Percentiles rank a stretch among this genome's conserved stretches.
Evolutionary conservation across 2,329 filamentous ascomycete genomes (phyloP).

Genomic region (Ophiocordyceps robertsii): DNA sequence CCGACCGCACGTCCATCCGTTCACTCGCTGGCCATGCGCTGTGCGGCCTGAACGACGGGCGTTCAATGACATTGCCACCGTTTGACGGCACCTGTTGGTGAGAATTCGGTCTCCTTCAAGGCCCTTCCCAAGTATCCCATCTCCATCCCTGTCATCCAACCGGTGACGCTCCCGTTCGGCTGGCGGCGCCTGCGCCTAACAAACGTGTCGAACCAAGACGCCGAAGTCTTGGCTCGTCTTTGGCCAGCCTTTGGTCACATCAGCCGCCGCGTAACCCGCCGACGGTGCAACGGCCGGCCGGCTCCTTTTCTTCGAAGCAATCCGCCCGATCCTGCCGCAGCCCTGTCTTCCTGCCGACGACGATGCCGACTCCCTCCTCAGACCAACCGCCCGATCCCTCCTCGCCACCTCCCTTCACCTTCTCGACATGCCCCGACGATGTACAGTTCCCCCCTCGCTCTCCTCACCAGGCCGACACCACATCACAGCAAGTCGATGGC

Average conservation of each 20-base stretch:
- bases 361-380: conserved; percentile 33
- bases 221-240: too few species aligned
- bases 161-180: neutral
- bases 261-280: neutral
- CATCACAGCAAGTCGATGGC: conserved; percentile 7
- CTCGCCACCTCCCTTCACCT: conserved; percentile 22
- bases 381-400: conserved; percentile 23
- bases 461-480: conserved; percentile 11
- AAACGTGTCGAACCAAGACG: too few species aligned
- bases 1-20: neutral
- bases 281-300: neutral
- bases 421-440: conserved; percentile 31
- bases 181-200: too few species aligned
- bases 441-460: conserved; percentile 14
- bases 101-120: neutral
- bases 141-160: neutral
- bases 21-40: conserved; percentile 1
- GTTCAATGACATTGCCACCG: neutral
- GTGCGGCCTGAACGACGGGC: conserved; percentile 2
- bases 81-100: neutral
- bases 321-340: neutral
- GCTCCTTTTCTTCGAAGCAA: neutral
- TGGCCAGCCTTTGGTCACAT: too few species aligned
- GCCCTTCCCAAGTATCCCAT: too few species aligned
- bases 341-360: conserved; percentile 3